A percentile compares a stretch with the other conserved stretches of the same genome.
Conservation (phyloP, 495 filamentous ascomycete species). For the Trichoderma asperelloides region DNA sequence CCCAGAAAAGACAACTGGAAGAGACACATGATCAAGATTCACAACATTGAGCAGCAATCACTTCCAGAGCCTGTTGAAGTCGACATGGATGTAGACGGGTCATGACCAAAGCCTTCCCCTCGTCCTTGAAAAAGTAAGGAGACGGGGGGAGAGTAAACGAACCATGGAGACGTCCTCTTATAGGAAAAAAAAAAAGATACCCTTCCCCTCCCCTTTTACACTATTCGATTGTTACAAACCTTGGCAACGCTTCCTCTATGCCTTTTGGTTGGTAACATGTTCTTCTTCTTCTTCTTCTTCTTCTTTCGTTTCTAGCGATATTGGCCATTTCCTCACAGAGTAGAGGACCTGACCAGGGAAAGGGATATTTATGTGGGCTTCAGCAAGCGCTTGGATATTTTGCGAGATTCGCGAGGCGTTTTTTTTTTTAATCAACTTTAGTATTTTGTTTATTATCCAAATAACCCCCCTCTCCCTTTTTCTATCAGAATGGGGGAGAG, state of each 20-base stretch:
- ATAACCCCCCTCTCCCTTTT: background rate
- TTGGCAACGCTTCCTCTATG: background rate
- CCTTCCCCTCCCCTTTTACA: background rate
- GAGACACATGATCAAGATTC: slow-evolving; percentile 43
- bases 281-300: background rate
- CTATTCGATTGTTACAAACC: background rate
- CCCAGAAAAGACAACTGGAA: slow-evolving; percentile 45
- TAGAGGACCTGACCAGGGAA: background rate
- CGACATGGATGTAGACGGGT: slow-evolving; percentile 17
- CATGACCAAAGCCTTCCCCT: background rate
- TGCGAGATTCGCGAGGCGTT: background rate
- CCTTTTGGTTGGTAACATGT: background rate
- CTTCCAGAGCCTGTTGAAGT: slow-evolving; percentile 21
- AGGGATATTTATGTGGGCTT: background rate
- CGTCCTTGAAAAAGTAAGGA: background rate
- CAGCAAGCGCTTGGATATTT: slow-evolving; percentile 2
- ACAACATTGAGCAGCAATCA: slow-evolving; percentile 23
- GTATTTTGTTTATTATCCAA: background rate
- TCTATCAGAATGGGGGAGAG: background rate
- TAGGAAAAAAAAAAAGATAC: background rate
- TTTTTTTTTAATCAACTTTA: background rate
- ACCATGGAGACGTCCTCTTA: background rate
- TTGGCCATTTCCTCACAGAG: background rate
- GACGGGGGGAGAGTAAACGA: background rate
- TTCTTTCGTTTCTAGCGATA: background rate